A percentile compares a stretch with the other conserved stretches of the same genome.
Conservation (phyloP, 768 basidiomycete species). For the Xanthoconium stramineum region DNA sequence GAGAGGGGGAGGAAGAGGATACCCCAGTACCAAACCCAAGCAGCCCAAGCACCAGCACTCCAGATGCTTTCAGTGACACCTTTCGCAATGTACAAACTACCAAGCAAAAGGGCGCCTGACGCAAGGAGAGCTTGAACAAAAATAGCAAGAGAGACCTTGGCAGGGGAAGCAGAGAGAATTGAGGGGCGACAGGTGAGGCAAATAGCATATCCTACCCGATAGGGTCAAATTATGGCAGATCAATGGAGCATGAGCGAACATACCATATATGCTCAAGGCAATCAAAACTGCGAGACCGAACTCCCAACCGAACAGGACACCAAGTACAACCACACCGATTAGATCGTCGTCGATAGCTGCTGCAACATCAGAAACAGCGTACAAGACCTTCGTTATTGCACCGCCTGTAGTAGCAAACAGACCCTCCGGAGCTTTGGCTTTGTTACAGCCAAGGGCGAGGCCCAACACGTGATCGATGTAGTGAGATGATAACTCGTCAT, state of each 20-base stretch:
- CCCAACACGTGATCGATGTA: constrained; percentile 87
- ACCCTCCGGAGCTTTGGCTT: constrained; percentile 76
- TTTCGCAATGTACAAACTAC: constrained; percentile 35
- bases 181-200: constrained; percentile 9
- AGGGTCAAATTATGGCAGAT: not conserved
- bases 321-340: constrained; percentile 68
- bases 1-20: constrained; percentile 34
- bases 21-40: constrained; percentile 32
- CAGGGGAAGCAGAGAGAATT: constrained; percentile 8
- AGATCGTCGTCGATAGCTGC: constrained; percentile 81
- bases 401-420: constrained; percentile 12
- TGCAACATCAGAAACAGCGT: constrained; percentile 53
- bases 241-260: constrained; percentile 13
- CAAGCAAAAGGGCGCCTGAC: constrained; percentile 75
- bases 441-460: constrained; percentile 79
- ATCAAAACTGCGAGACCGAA: constrained; percentile 64
- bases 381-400: constrained; percentile 16
- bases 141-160: not conserved
- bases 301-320: constrained; percentile 59
- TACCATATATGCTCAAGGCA: constrained; percentile 74
- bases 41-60: constrained; percentile 28
- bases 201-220: constrained; percentile 15
- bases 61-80: constrained; percentile 29
- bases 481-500: constrained; percentile 54
- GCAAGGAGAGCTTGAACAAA: constrained; percentile 79